These are phyloP conservation scores for Sordaria brevicollis DNA, from an alignment of 495 filamentous ascomycete genomes.

Conservation along the genomic window DNA sequence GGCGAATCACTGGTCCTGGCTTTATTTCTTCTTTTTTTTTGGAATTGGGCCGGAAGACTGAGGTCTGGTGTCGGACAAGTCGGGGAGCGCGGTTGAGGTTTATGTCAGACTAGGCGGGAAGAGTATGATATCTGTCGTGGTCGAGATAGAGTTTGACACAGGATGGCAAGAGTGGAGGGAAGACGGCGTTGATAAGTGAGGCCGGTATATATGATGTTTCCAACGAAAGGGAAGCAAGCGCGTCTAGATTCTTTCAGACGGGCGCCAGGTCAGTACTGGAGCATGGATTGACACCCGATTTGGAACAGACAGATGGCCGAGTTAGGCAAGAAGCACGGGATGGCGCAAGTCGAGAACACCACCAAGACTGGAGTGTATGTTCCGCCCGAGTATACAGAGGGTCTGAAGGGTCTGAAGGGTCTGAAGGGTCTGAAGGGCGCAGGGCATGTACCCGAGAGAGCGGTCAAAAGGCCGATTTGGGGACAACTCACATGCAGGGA, in stretches of 20 bases:
- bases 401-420: background rate
- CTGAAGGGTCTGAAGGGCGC: background rate
- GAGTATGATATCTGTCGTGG: background rate
- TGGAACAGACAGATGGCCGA: background rate
- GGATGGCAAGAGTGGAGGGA: background rate
- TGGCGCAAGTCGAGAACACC: background rate
- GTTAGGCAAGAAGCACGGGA: background rate
- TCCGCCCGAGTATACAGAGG: background rate
- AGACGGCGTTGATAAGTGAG: background rate
- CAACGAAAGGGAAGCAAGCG: background rate
- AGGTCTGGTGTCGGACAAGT: background rate
- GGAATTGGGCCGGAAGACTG: background rate
- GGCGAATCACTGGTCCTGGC: background rate
- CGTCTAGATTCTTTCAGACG: background rate
- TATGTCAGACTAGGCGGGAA: background rate
- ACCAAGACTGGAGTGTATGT: background rate
- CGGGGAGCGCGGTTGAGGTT: background rate
- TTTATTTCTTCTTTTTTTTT: too few relatives aligned
- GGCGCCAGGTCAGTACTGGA: background rate
- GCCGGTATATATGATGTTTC: background rate
- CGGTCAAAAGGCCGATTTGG: constrained; percentile 6
- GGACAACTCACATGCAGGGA: constrained; percentile 5
- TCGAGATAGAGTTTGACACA: background rate
- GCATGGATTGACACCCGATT: background rate
- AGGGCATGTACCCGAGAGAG: constrained; percentile 6